phyloP scores from a whole-genome alignment of 148 eudicot species.

The Rhododendron mucronatum region DNA sequence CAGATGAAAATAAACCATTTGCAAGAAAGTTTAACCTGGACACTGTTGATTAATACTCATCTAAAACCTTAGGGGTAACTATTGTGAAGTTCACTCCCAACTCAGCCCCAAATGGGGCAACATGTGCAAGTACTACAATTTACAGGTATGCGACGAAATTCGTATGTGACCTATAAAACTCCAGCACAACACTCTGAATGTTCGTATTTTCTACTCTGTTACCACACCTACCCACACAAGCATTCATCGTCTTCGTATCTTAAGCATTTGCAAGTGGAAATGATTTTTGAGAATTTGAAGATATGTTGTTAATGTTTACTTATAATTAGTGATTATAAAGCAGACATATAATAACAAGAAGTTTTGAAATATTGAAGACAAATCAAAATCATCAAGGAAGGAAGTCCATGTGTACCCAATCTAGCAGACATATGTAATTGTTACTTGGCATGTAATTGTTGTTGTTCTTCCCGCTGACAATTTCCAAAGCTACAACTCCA shows the following conservation, averaged over 20 bases:
- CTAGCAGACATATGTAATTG: conserved; percentile 34
- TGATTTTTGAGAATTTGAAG: neutral
- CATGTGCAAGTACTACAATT: neutral
- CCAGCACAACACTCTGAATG: too few species aligned
- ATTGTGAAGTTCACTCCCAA: neutral
- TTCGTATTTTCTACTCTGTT: too few species aligned
- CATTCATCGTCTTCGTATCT: neutral
- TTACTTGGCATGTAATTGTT: conserved; percentile 36
- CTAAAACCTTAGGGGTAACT: neutral
- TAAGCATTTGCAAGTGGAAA: neutral
- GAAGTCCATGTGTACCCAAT: conserved; percentile 29
- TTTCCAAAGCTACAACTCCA: conserved; percentile 40
- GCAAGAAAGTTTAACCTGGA: neutral
- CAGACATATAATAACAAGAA: neutral
- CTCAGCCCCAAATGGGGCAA: neutral
- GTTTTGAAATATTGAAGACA: neutral
- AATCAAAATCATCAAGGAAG: neutral
- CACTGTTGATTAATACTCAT: neutral
- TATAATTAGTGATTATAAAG: neutral
- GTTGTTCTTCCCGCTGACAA: conserved; percentile 48
- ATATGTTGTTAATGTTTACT: neutral
- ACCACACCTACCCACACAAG: neutral
- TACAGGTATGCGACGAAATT: neutral
- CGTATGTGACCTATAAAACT: neutral
- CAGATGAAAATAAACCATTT: neutral